phyloP scores from a whole-genome alignment of 768 basidiomycete species.

The Hydnomerulius pinastri region DNA sequence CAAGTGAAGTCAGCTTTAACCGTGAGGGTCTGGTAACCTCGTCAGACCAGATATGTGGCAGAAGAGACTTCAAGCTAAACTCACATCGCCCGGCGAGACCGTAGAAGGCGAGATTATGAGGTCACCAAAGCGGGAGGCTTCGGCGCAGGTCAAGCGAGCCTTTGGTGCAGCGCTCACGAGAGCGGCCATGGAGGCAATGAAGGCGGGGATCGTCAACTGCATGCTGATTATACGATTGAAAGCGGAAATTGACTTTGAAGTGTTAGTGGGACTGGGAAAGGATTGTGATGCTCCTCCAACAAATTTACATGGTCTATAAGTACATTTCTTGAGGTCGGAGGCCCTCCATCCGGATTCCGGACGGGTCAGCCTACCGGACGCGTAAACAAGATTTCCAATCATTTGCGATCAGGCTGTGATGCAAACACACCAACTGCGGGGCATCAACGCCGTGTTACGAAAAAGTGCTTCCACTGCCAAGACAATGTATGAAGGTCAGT shows the following conservation, averaged over 20 bases:
- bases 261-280: neutral
- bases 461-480: neutral
- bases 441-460: constrained; percentile 3
- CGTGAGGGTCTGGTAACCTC: constrained; percentile 17
- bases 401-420: no score
- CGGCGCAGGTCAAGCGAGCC: constrained; percentile 21
- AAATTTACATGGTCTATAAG: no score
- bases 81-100: constrained; percentile 26
- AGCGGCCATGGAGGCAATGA: constrained; percentile 11
- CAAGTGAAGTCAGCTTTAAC: constrained; percentile 28
- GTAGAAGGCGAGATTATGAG: constrained; percentile 20
- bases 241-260: neutral
- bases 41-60: constrained; percentile 3
- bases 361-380: no score
- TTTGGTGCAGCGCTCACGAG: constrained; percentile 20
- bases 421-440: constrained; percentile 6
- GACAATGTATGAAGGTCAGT: neutral
- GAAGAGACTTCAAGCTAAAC: neutral
- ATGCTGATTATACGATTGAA: constrained; percentile 10
- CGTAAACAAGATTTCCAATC: no score
- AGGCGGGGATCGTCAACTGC: constrained; percentile 14
- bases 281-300: no score
- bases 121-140: constrained; percentile 23
- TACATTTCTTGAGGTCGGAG: no score
- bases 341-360: no score